Evolutionary conservation across 2,329 filamentous ascomycete genomes (phyloP).

Genomic region (Fusarium continuum): DNA sequence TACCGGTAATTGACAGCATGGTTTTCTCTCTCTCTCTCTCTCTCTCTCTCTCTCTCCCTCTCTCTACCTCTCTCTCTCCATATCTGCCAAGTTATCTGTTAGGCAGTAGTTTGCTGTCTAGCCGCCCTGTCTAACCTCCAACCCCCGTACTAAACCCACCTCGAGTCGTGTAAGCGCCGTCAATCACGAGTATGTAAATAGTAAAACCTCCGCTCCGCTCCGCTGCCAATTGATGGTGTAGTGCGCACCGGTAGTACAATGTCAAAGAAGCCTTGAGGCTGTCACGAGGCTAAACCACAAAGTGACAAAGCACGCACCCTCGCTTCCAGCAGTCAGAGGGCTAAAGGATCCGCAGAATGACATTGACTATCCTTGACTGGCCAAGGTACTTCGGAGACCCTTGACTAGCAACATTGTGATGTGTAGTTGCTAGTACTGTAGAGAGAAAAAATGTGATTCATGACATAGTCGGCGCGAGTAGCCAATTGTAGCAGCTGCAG

Average conservation of each 20-base stretch:
- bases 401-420: neutral
- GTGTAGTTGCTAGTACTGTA: neutral
- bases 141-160: slow-evolving; percentile 9
- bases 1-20: neutral
- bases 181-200: too few relatives aligned
- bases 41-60: too few relatives aligned
- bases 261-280: neutral
- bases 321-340: neutral
- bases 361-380: neutral
- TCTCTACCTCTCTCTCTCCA: too few relatives aligned
- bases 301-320: neutral
- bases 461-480: neutral
- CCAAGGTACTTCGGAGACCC: too few relatives aligned
- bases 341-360: neutral
- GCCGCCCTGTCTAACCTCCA: slow-evolving; percentile 2
- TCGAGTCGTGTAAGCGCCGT: neutral
- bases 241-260: too few relatives aligned
- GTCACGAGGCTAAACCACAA: neutral
- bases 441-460: neutral
- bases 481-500: neutral
- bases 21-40: neutral
- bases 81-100: too few relatives aligned
- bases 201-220: neutral
- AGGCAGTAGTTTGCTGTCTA: neutral
- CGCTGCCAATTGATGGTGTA: neutral